Conservation (phyloP, 305 asterid genomes). For the Coffea humblotiana region DNA sequence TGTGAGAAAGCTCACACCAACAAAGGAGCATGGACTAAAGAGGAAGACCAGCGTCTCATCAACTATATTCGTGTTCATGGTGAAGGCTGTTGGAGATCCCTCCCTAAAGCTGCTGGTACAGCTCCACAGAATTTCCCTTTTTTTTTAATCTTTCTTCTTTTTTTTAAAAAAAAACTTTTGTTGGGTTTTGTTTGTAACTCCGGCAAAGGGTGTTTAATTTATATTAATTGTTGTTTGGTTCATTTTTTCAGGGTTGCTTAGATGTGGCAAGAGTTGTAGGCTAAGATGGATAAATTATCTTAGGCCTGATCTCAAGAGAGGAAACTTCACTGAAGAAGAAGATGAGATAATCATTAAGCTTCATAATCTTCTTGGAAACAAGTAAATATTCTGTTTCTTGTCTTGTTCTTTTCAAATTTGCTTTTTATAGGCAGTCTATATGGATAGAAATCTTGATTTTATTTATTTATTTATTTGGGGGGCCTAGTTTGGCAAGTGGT, state of each 20-base stretch:
- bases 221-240: not conserved
- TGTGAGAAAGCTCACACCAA: constrained; percentile 59
- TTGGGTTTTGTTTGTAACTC: not conserved
- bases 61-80: constrained; percentile 50
- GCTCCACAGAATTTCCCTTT: not conserved
- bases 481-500: not conserved
- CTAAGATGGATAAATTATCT: constrained; percentile 87
- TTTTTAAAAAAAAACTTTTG: too few relatives aligned
- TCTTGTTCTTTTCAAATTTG: not conserved
- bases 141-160: not conserved
- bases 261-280: constrained; percentile 97
- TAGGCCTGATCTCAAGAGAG: constrained; percentile 93
- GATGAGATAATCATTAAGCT: constrained; percentile 84
- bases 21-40: constrained; percentile 72
- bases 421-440: not conserved
- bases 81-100: constrained; percentile 66
- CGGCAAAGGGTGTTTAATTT: not conserved
- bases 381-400: constrained; percentile 33
- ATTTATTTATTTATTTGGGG: not conserved
- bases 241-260: constrained; percentile 58
- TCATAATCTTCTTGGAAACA: constrained; percentile 85
- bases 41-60: constrained; percentile 57
- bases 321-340: constrained; percentile 81
- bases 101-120: constrained; percentile 65
- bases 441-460: not conserved